Base-by-base conservation (phyloP, 1,284 basidiomycete genomes). In the Cutaneotrichosporon cavernicola region DNA sequence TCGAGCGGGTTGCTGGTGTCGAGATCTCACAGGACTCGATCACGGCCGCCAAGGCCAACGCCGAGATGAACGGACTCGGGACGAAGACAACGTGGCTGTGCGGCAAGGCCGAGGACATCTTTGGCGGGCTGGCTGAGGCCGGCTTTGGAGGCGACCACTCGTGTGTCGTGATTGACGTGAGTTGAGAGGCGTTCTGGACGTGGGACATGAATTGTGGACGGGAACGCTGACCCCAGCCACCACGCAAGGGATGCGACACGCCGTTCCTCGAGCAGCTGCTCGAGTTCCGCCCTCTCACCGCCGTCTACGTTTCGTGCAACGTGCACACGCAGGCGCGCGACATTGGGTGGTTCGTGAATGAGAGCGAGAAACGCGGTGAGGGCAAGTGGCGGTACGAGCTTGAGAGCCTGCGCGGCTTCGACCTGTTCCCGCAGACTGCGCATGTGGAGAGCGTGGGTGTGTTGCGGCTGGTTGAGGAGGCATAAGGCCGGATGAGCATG, bases 221-320 rank as follows among this genome's bases (percentile, higher is more conserved):
- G 22, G 2, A 43, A 52, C 18, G 26, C 58, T 59, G 51, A 57
- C 65, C 31, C n/a, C 64, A 96, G 80, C 93, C 93, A 1, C 94
- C 94, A 14, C 84, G 92, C 65, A 96, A 95, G 79, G 94, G 93
- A 16, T 94, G 90, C 73, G 92, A 95, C 77, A 85, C 86, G 58
- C 83, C 84, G 3, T 97, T 96, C 80, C 83, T 97, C 52, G 80
- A 85, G 38, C 93, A 97, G 81, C 80, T 96, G 52, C 76, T 94
- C 56, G 77, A 76, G 5, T 94, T 96, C 76, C 81, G 86, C 32
- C 86, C 89, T 2, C 81, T 82, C 60, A 87, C 86, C 11, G 85
- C 96, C 62, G 90, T 95, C 61, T 97, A 97, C 77, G 91, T 97
- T 65, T 91, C 89, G 73, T 98, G 96, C 79, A 98, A 98, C 78